phyloP scores from a whole-genome alignment of 2,329 filamentous ascomycete genomes.

The Albophoma yamanashiensis region DNA sequence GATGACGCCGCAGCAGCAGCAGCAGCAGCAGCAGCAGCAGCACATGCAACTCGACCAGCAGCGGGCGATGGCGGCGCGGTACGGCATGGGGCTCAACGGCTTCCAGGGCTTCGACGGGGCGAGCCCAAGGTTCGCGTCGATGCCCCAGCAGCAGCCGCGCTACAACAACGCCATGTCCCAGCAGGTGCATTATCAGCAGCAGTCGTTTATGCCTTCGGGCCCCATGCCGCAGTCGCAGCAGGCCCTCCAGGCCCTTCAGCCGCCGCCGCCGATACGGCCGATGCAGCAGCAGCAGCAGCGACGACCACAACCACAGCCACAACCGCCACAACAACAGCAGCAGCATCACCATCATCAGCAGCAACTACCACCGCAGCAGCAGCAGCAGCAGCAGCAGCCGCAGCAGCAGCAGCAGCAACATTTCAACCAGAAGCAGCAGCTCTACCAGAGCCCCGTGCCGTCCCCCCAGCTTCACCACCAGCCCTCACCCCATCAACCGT shows the following conservation, averaged over 20 bases:
- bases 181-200: constrained; percentile 1
- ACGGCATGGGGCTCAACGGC: neutral
- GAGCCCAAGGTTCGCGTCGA: constrained; percentile 9
- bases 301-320: neutral
- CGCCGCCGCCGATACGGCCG: neutral
- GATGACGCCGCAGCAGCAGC: constrained; percentile 12
- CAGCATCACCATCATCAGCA: neutral
- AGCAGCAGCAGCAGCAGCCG: neutral
- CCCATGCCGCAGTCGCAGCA: neutral
- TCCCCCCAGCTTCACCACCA: constrained; percentile 11
- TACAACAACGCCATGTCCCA: neutral
- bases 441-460: constrained; percentile 4
- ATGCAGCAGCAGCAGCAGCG: constrained; percentile 1
- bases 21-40: constrained; percentile 5
- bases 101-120: constrained; percentile 1
- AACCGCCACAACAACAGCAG: neutral
- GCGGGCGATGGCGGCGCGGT: constrained; percentile 5
- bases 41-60: constrained; percentile 10
- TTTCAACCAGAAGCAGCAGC: constrained; percentile 1
- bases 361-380: neutral
- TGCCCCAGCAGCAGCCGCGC: constrained; percentile 2
- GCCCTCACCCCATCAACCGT: constrained; percentile 5
- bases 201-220: neutral
- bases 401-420: neutral
- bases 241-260: too few relatives aligned